These are phyloP conservation scores for Penicillium thymicola DNA, from an alignment of 2,329 filamentous ascomycete species.

Conservation along the genomic window DNA sequence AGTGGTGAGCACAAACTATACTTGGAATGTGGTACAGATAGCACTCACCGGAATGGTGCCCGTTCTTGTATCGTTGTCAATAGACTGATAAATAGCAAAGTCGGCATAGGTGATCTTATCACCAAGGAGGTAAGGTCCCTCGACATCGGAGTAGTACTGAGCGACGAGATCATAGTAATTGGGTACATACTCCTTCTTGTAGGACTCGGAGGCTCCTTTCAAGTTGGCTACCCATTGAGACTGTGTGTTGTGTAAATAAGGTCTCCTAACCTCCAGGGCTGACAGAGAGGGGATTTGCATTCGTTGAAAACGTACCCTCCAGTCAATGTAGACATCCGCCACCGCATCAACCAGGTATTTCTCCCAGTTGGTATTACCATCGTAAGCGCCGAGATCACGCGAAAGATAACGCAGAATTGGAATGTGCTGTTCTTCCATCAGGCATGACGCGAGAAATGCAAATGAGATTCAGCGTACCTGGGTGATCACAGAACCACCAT, in stretches of 20 bases:
- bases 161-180: not conserved
- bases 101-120: constrained; percentile 39
- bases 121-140: constrained; percentile 39
- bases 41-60: constrained; percentile 31
- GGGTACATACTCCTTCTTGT: not conserved
- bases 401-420: not conserved
- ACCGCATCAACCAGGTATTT: not conserved
- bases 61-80: constrained; percentile 38
- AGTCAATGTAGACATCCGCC: not conserved
- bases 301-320: not conserved
- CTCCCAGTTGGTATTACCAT: not conserved
- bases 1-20: not conserved
- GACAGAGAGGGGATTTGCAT: not conserved
- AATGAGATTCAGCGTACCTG: not conserved
- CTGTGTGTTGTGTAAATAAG: not conserved
- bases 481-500: not conserved
- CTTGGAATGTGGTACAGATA: not conserved
- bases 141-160: constrained; percentile 9
- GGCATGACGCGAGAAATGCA: not conserved
- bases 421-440: not conserved
- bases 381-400: not conserved
- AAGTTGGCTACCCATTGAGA: not conserved
- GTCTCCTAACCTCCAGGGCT: not conserved
- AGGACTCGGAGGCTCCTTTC: not conserved
- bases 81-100: constrained; percentile 41